A percentile compares a stretch with the other conserved stretches of the same genome.
Evolutionary conservation across 495 filamentous ascomycete genomes (phyloP).

Genomic region (Penicillium waksmanii): DNA sequence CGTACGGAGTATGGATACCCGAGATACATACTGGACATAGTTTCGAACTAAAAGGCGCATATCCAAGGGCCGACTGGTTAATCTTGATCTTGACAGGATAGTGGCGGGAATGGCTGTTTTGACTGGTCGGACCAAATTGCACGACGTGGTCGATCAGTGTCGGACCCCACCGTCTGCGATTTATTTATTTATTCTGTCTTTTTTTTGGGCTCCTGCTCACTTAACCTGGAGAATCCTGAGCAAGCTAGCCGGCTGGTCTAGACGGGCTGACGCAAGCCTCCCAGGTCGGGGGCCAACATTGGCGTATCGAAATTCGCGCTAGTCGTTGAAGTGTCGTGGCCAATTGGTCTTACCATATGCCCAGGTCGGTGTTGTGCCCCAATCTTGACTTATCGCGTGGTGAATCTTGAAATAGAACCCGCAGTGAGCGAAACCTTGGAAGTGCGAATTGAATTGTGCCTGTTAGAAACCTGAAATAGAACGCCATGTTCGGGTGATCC

Average conservation of each 20-base stretch:
- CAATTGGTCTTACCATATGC: neutral
- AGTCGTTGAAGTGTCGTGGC: neutral
- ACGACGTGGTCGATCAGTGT: neutral
- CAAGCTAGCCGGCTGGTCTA: neutral
- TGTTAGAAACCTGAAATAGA: neutral
- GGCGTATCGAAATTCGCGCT: conserved; percentile 1
- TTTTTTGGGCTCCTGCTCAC: neutral
- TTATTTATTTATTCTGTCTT: neutral
- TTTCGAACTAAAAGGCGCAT: no score
- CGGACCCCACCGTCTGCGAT: no score
- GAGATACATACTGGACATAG: no score
- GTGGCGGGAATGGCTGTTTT: neutral
- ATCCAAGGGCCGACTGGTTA: no score
- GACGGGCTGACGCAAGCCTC: conserved; percentile 4
- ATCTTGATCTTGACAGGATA: no score
- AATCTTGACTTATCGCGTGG: neutral
- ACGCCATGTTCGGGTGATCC: conserved; percentile 7
- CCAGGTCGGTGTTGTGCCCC: neutral
- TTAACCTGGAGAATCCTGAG: neutral
- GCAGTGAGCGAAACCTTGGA: neutral
- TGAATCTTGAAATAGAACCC: neutral
- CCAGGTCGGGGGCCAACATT: neutral
- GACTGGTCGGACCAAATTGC: conserved; percentile 1
- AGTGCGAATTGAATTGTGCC: neutral
- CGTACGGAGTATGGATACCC: no score